Percentiles rank a stretch among this genome's conserved stretches.
These are phyloP conservation scores for Mucor velutinosus DNA, from an alignment of 371 early-diverging fungal species.

Conservation along the genomic window DNA sequence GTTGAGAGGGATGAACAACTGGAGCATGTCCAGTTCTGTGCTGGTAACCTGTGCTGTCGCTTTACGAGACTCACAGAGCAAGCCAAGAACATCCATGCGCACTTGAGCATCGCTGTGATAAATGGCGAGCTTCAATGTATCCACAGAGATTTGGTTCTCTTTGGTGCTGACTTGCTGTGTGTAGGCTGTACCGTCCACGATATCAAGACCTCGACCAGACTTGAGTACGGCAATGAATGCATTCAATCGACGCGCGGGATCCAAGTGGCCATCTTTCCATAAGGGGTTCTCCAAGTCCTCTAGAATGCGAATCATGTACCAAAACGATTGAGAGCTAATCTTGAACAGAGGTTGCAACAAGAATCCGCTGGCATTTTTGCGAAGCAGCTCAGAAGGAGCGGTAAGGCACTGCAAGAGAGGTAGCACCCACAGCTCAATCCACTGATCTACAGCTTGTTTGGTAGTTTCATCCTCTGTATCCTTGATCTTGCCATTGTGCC, in stretches of 20 bases:
- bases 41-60: slow-evolving; percentile 61
- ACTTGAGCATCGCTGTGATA: slow-evolving; percentile 74
- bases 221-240: slow-evolving; percentile 55
- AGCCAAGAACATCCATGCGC: slow-evolving; percentile 80
- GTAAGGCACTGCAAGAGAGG: slow-evolving; percentile 38
- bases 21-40: slow-evolving; percentile 60
- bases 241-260: slow-evolving; percentile 29
- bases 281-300: slow-evolving; percentile 24
- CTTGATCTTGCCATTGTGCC: slow-evolving; percentile 39
- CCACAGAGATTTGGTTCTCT: slow-evolving; percentile 30
- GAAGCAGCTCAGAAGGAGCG: slow-evolving; percentile 40
- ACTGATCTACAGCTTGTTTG: slow-evolving; percentile 22
- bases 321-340: slow-evolving; percentile 39
- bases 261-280: slow-evolving; percentile 10
- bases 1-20: slow-evolving; percentile 65
- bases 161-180: slow-evolving; percentile 14
- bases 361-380: slow-evolving; percentile 40
- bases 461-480: slow-evolving; percentile 11
- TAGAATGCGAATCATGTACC: slow-evolving; percentile 40
- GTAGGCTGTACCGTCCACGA: slow-evolving; percentile 56
- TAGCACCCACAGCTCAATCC: slow-evolving; percentile 45
- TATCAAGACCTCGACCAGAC: slow-evolving; percentile 57
- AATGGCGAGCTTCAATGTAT: slow-evolving; percentile 60
- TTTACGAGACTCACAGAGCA: slow-evolving; percentile 78
- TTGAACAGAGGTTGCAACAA: slow-evolving; percentile 45